Conservation (phyloP, 306 rosid genomes). For the Abrus pulchellus region DNA sequence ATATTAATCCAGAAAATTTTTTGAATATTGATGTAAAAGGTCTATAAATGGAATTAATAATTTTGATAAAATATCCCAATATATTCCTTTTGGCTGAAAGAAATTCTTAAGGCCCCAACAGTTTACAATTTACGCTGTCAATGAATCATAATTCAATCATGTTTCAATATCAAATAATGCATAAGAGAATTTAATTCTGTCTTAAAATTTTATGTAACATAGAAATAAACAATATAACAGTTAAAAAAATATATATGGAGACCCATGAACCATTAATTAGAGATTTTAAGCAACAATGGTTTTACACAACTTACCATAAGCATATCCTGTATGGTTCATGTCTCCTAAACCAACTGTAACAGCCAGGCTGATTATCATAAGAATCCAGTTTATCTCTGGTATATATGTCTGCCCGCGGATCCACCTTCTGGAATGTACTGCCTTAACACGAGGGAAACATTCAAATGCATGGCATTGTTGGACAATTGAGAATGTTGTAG, state of each 20-base stretch:
- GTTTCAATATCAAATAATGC: conserved; percentile 34
- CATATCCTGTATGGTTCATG: conserved; percentile 62
- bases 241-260: conserved; percentile 29
- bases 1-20: no score
- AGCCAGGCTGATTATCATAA: conserved; percentile 78
- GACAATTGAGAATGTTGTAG: conserved; percentile 72
- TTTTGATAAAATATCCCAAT: no score
- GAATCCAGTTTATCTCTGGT: conserved; percentile 91
- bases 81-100: no score
- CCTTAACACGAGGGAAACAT: conserved; percentile 89
- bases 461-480: conserved; percentile 83
- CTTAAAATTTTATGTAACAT: neutral
- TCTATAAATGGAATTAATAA: no score
- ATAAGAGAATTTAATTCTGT: conserved; percentile 25
- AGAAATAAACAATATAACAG: conserved; percentile 34
- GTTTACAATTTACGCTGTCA: neutral
- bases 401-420: conserved; percentile 81
- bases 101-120: no score
- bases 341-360: conserved; percentile 71
- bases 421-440: conserved; percentile 84
- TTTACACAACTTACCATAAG: conserved; percentile 70
- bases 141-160: conserved; percentile 1
- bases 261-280: conserved; percentile 37
- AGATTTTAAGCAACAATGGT: conserved; percentile 19
- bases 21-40: no score